Base-by-base conservation (phyloP, 768 basidiomycete genomes). In the Boletus vermiculosoides region DNA sequence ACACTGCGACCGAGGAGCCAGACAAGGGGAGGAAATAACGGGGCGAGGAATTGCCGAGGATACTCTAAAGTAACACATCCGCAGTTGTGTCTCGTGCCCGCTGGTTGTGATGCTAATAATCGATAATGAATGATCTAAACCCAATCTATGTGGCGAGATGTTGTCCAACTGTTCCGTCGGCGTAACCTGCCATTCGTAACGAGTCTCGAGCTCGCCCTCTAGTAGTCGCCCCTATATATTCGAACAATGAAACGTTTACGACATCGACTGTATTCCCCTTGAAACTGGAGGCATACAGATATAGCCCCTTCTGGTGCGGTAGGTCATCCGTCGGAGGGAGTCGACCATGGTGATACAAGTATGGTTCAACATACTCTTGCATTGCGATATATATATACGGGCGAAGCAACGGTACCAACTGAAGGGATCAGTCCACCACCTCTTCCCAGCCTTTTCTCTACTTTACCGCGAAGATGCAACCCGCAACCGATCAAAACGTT, bases 361-460 rank as follows among this genome's bases (percentile, higher is more conserved):
- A 54, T 44, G 45, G 56, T 56, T 68, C 64, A 71, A 66, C 69
- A 69, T 58, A 64, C 54, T 60, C 46, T 64, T 56, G 66, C 59
- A 71, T 71, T 67, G 53, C 41, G 55, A 63, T 55, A 73, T 70
- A 73, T 71, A 65, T 71, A 63, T 69, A 67, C 60, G 65, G 59
- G 52, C 56, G 59, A 62, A 62, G 69, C 41, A 63, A 61, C 37
- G 23, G 49, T 57, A 56, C 59, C 57, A 63, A 60, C 63, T 63
- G 60, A 61, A 58, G 53, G 52, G 56, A 63, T 62, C 71, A 65
- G 52, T 61, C 62, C 60, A 55, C 44, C 55, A 46, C 54, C 56
- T 25, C 52, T 54, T 58, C 58, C 56, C 56, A 56, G 52, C 36
- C 45, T 45, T 59, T 55, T 48, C 56, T 39, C 50, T 44, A 45